Evolutionary conservation across 176 grass and related monocot genomes (phyloP), one percentile per base, ranked within the genome.

Genomic region (Oryza rufipogon): DNA sequence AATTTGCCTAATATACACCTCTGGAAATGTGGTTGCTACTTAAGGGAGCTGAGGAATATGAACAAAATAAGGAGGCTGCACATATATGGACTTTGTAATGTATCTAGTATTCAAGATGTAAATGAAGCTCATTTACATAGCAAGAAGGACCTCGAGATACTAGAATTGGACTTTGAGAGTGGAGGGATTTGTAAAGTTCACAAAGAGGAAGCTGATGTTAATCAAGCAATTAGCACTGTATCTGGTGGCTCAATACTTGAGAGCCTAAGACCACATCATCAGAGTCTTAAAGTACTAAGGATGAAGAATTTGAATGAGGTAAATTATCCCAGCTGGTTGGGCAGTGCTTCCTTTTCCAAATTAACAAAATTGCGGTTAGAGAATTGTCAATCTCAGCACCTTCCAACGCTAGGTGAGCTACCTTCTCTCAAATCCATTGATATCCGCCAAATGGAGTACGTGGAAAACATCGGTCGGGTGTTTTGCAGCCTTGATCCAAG

Each of bases 311-410:
- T 71, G 58, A 39, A 19, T 22, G n/a, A 8, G 28, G n/a, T 20
- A 6, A 39, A 36, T 3, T 81, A 60, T 81, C 79, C 79, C 22
- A 81, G 34, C 58, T 81, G 79, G 79, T 71, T 81, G 23, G 79
- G 79, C 19, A 70, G 39, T 39, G 16, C 66, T 28, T 71, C 79
- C 0, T 81, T 81, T 71, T 71, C 67, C 54, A 58, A 42, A n/a
- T 3, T 81, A 81, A 81, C 49, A 3, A 9, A 66, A 6, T 12
- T 79, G 7, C 0, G 11, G 68, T 30, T 81, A 60, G 14, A 1
- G 0, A 23, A 16, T 71, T 81, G 32, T 28, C 32, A 71, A 60
- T 58, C 70, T 71, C 68, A 71, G 54, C 54, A 56, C 34, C 22
- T 71, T 39, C 79, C 79, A 33, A 52, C 68, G 11, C 49, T 81